A percentile compares a stretch with the other conserved stretches of the same genome.
phyloP scores from a whole-genome alignment of 768 basidiomycete genomes.

The Russula sp. region DNA sequence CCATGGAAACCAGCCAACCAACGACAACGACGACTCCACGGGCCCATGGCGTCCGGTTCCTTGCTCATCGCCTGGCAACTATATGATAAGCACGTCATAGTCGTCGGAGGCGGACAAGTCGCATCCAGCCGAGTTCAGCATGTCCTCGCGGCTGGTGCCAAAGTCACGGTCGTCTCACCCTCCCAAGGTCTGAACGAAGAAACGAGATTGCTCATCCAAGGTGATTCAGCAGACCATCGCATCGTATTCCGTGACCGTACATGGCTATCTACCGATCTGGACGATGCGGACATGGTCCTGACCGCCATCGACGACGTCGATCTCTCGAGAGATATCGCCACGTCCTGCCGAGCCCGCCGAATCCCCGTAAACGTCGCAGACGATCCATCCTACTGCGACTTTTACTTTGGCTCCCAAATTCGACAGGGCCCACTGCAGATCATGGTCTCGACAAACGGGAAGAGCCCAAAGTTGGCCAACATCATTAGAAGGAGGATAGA shows the following conservation, averaged over 20 bases:
- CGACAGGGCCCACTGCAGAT: slow-evolving; percentile 88
- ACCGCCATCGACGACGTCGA: slow-evolving; percentile 83
- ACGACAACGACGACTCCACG: not conserved
- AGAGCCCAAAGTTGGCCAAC: slow-evolving; percentile 85
- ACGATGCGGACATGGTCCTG: slow-evolving; percentile 76
- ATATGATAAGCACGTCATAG: slow-evolving; percentile 70
- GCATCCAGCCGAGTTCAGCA: slow-evolving; percentile 84
- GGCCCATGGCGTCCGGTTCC: slow-evolving; percentile 38
- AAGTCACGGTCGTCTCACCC: slow-evolving; percentile 73
- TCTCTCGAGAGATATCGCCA: slow-evolving; percentile 63
- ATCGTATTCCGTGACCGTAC: slow-evolving; percentile 67
- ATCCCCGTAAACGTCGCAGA: slow-evolving; percentile 96
- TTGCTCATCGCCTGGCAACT: slow-evolving; percentile 94
- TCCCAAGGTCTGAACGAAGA: slow-evolving; percentile 53
- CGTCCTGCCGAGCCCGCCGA: slow-evolving; percentile 52
- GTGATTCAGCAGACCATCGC: slow-evolving; percentile 34
- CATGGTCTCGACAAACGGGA: slow-evolving; percentile 93
- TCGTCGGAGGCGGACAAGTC: slow-evolving; percentile 91
- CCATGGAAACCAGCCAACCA: not conserved
- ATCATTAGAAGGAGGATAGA: slow-evolving; percentile 68
- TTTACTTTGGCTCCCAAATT: slow-evolving; percentile 95
- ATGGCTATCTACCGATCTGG: slow-evolving; percentile 62
- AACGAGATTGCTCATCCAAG: slow-evolving; percentile 45
- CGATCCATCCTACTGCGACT: slow-evolving; percentile 92
- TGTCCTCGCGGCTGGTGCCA: slow-evolving; percentile 72